Base-by-base conservation (phyloP, 495 filamentous ascomycete species). In the Lichina pygmaea region DNA sequence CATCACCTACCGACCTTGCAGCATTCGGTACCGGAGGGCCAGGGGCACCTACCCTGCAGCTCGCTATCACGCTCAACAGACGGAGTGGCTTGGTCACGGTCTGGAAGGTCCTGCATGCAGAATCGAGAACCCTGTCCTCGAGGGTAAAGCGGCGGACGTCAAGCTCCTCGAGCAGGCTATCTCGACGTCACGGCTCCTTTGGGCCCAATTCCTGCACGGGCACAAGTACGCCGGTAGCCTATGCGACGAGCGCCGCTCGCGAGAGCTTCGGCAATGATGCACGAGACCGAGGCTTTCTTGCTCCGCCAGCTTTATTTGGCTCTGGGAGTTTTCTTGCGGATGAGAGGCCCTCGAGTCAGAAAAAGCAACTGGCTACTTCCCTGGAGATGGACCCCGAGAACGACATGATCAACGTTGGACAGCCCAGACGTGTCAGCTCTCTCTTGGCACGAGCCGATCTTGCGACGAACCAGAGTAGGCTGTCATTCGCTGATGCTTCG, bases 371-470 rank as follows among this genome's bases (percentile, higher is more conserved):
- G 45, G 74, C 70, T 3, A 73, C 77, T 9, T 72, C 80, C 6
- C 59, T 97, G 15, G 81, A 85, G 45, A 75, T 82, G 24, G 83
- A 89, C 44, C 80, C 73, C 48, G 78, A 75, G 17, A 65, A 67
- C 41, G 68, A 72, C 32, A 68, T 74, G 37, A 71, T 72, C 13
- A 73, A 75, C 5, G 64, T 72, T 16, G 75, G 80, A 57, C 74
- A 82, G 39, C 89, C 83, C 10, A 69, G 89, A 33, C 70, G 89
- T 32, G 83, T 95, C 16, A 95, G 89, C 58, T 94, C 89, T 34
- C 64, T 95, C 48, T 69, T 95, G 44, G 81, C 89, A n/a, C 68
- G 86, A 51, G 78, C 85, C 16, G 86, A 95, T 54, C 62, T 94
- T 10, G 86, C 82, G 0, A 75, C 64, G 24, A 72, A 71, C 16